phyloP scores from a whole-genome alignment of 2,329 filamentous ascomycete species.

The Torrubiella hemipterigena region DNA sequence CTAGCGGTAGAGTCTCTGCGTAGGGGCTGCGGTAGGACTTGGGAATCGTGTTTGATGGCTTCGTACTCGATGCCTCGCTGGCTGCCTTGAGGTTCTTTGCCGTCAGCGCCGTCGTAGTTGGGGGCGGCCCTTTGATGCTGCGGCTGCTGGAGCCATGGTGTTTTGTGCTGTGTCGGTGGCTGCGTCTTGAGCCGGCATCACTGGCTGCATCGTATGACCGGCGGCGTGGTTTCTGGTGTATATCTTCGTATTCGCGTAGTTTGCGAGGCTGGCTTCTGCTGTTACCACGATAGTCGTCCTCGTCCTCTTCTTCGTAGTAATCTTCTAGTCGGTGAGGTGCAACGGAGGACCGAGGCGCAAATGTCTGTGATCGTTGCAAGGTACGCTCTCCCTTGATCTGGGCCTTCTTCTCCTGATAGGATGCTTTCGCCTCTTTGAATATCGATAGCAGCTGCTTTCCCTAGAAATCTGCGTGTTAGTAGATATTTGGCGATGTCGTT shows the following conservation, averaged over 20 bases:
- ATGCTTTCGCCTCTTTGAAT: slow-evolving; percentile 82
- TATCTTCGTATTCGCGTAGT: slow-evolving; percentile 16
- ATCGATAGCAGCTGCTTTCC: slow-evolving; percentile 83
- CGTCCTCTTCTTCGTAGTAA: slow-evolving; percentile 20
- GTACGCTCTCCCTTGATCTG: slow-evolving; percentile 56
- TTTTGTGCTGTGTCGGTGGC: slow-evolving; percentile 12
- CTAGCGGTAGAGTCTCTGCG: slow-evolving; percentile 24
- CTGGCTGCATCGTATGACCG: slow-evolving; percentile 16
- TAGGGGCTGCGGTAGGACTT: slow-evolving; percentile 29
- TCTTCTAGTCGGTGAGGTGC: slow-evolving; percentile 8
- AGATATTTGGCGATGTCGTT: neutral
- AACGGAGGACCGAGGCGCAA: slow-evolving; percentile 23
- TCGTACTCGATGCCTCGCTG: slow-evolving; percentile 37
- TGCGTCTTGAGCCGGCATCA: slow-evolving; percentile 29
- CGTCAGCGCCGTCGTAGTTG: slow-evolving; percentile 31
- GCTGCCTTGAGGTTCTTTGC: slow-evolving; percentile 38
- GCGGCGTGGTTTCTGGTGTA: slow-evolving; percentile 13
- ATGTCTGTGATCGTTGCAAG: slow-evolving; percentile 51
- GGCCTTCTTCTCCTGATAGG: slow-evolving; percentile 80
- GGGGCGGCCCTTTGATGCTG: slow-evolving; percentile 13
- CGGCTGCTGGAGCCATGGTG: slow-evolving; percentile 21
- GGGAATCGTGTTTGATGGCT: slow-evolving; percentile 31
- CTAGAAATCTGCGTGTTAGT: slow-evolving; percentile 27
- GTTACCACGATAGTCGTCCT: slow-evolving; percentile 18
- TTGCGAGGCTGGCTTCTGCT: slow-evolving; percentile 1